Conservation (phyloP, 371 early-diverging fungal species). For the Mortierella sp. region DNA sequence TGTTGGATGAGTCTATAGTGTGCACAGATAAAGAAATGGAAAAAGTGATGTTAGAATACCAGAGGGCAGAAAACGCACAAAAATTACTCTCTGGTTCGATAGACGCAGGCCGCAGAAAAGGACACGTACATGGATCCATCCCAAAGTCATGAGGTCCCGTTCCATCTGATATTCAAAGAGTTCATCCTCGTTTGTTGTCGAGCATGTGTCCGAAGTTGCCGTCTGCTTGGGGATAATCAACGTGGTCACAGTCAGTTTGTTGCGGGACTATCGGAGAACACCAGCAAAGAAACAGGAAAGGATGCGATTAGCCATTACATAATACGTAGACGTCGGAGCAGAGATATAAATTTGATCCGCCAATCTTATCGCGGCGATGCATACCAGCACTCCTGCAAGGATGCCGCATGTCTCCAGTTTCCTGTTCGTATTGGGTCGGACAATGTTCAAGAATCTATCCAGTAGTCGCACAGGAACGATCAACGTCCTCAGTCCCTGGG, state of each 20-base stretch:
- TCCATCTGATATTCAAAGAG: conserved; percentile 82
- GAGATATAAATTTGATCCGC: background rate
- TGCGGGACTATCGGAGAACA: conserved; percentile 63
- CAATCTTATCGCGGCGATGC: background rate
- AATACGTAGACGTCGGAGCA: background rate
- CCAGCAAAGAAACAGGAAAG: background rate
- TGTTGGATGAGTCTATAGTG: conserved; percentile 86
- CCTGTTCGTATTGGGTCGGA: conserved; percentile 77
- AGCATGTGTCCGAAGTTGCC: conserved; percentile 90
- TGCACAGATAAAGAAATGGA: background rate
- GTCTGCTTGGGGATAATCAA: conserved; percentile 92
- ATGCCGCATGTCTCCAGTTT: conserved; percentile 95
- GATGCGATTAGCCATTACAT: background rate
- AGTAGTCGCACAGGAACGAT: conserved; percentile 75
- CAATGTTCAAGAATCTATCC: conserved; percentile 79
- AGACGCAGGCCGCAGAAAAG: background rate
- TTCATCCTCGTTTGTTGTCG: conserved; percentile 91
- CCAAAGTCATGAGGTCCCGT: conserved; percentile 85
- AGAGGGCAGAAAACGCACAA: background rate
- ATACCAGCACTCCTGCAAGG: conserved; percentile 82
- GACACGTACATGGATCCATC: conserved; percentile 89
- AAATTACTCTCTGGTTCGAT: background rate
- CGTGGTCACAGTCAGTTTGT: conserved; percentile 80
- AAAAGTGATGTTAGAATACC: background rate
- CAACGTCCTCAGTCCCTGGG: conserved; percentile 70